Evolutionary conservation across 257 asterid genomes (phyloP).

Genomic region (Agastache rugosa): DNA sequence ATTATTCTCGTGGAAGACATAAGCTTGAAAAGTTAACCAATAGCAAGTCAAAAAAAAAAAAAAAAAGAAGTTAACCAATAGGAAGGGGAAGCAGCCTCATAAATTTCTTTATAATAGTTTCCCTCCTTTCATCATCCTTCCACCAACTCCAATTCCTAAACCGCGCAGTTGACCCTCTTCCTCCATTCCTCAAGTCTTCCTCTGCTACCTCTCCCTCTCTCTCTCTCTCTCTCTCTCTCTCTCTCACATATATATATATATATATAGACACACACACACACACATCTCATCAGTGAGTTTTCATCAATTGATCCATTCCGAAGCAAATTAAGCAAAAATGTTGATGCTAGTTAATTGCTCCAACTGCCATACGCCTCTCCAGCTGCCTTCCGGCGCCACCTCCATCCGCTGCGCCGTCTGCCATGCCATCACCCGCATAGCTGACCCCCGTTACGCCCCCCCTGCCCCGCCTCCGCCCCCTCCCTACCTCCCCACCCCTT

Average conservation of each 20-base stretch:
- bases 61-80: not conserved
- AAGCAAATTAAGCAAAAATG: slow-evolving; percentile 35
- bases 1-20: too few relatives aligned
- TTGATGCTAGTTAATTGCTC: slow-evolving; percentile 84
- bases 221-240: not conserved
- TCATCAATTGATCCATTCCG: not conserved
- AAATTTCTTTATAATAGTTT: slow-evolving; percentile 12
- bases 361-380: slow-evolving; percentile 74
- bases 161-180: slow-evolving; percentile 33
- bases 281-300: not conserved
- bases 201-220: not conserved
- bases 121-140: slow-evolving; percentile 13
- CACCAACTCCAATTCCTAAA: slow-evolving; percentile 31
- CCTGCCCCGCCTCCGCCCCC: slow-evolving; percentile 39
- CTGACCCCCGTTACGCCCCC: slow-evolving; percentile 52
- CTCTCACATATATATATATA: not conserved
- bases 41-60: too few relatives aligned
- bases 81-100: not conserved
- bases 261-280: not conserved
- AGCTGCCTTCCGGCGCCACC: slow-evolving; percentile 81
- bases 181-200: not conserved
- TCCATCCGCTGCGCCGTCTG: slow-evolving; percentile 87
- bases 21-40: not conserved
- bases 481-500: slow-evolving; percentile 33
- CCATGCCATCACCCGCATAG: slow-evolving; percentile 74